These are phyloP conservation scores for Achlya hypogyna DNA, from an alignment of 352 stramenopile species.

Conservation along the genomic window DNA sequence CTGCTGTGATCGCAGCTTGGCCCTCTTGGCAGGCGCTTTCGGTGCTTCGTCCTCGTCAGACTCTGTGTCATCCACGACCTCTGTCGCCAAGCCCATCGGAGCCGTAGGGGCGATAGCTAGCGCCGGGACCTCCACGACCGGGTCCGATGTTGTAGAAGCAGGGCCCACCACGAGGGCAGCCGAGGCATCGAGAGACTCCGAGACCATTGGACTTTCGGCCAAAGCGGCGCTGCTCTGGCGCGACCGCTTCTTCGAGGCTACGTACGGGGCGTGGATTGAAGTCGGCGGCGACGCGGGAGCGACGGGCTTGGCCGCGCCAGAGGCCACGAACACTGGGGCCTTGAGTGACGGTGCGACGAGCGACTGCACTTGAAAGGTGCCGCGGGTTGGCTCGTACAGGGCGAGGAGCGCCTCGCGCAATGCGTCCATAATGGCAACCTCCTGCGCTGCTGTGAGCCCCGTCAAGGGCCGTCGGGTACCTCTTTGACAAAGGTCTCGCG, in stretches of 20 bases:
- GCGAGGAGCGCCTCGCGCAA: constrained; percentile 47
- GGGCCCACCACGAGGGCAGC: too few species aligned
- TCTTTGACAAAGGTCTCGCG: constrained; percentile 86
- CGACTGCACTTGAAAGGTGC: constrained; percentile 52
- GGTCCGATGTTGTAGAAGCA: too few species aligned
- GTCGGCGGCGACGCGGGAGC: neutral
- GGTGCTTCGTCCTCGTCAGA: neutral
- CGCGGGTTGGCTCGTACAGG: constrained; percentile 53
- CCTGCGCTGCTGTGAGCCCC: constrained; percentile 25
- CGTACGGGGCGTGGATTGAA: neutral
- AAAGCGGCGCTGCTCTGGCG: too few species aligned
- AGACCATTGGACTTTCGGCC: too few species aligned
- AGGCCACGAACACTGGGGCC: neutral
- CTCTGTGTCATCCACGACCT: too few species aligned
- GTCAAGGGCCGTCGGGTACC: constrained; percentile 20
- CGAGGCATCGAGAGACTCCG: too few species aligned
- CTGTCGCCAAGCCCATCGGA: neutral
- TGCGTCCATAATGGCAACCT: constrained; percentile 44
- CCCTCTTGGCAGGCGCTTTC: neutral
- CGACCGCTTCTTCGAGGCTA: too few species aligned
- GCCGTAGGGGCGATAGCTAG: too few species aligned
- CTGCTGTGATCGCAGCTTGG: neutral
- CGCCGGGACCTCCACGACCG: too few species aligned
- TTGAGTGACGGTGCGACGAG: constrained; percentile 26
- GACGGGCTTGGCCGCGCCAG: neutral